These are phyloP conservation scores for Coemansia sp. DNA, from an alignment of 192 early-diverging fungal species.

Conservation along the genomic window DNA sequence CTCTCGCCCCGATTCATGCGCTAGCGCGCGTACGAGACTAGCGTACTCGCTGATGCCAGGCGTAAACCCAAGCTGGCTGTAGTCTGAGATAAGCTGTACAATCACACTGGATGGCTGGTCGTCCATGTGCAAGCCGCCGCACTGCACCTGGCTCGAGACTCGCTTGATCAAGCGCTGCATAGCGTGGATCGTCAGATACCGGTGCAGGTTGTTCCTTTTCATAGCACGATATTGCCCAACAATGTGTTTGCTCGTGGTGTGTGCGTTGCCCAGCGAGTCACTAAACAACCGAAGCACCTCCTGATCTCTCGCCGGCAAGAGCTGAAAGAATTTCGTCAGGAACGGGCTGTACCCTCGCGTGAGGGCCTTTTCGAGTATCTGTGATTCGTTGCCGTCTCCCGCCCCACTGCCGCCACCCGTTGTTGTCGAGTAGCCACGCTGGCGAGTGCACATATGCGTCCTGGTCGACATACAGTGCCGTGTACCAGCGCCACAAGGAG, in stretches of 20 bases:
- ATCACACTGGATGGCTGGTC: slow-evolving; percentile 26
- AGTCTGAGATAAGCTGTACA: slow-evolving; percentile 37
- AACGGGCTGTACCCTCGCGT: slow-evolving; percentile 33
- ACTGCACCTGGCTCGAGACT: slow-evolving; percentile 15
- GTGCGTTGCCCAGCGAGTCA: slow-evolving; percentile 15
- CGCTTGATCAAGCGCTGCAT: slow-evolving; percentile 39
- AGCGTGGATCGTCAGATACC: slow-evolving; percentile 36
- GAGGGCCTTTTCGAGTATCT: slow-evolving; percentile 25
- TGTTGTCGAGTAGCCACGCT: slow-evolving; percentile 2
- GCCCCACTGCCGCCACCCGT: not conserved
- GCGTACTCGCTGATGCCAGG: slow-evolving; percentile 32
- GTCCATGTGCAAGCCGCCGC: not conserved
- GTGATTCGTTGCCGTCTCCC: not conserved
- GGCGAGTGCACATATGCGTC: not conserved
- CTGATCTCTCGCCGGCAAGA: slow-evolving; percentile 35
- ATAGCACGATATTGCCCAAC: slow-evolving; percentile 24
- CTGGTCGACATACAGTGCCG: not conserved
- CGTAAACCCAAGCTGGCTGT: slow-evolving; percentile 34
- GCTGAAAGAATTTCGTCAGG: slow-evolving; percentile 41
- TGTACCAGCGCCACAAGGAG: not conserved
- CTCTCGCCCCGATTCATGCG: slow-evolving; percentile 41
- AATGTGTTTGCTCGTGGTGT: slow-evolving; percentile 15
- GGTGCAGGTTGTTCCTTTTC: slow-evolving; percentile 24
- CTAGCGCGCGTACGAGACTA: slow-evolving; percentile 40
- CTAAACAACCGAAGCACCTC: slow-evolving; percentile 30